A percentile compares a stretch with the other conserved stretches of the same genome.
Evolutionary conservation across 106 monocot species (phyloP).

Genomic region (Acorus calamus): DNA sequence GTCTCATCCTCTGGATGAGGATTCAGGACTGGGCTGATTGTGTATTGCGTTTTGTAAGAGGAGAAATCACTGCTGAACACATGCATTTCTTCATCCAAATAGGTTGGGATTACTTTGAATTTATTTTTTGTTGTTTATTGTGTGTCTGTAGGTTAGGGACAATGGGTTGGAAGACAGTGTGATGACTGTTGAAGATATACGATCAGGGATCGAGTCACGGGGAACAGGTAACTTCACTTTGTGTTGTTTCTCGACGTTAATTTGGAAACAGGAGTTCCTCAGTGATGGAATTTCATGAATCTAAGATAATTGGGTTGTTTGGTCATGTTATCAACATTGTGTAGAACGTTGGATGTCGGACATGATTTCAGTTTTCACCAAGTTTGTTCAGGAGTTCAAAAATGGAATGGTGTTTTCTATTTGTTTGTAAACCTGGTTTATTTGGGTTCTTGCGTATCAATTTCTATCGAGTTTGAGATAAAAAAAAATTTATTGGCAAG

Average conservation of each 20-base stretch:
- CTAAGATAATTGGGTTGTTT: too few species aligned
- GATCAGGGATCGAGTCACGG: slow-evolving; percentile 80
- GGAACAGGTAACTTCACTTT: slow-evolving; percentile 62
- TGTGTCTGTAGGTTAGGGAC: slow-evolving; percentile 65
- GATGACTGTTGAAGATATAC: slow-evolving; percentile 87
- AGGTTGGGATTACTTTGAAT: neutral
- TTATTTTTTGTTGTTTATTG: neutral
- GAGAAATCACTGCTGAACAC: neutral
- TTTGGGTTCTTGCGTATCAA: too few species aligned
- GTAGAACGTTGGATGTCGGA: neutral
- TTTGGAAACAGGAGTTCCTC: too few species aligned
- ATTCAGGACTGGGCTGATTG: slow-evolving; percentile 94
- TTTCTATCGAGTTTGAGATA: too few species aligned
- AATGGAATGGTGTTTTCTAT: too few species aligned
- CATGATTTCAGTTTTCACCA: neutral
- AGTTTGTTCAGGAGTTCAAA: neutral
- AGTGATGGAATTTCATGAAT: too few species aligned
- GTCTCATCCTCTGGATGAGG: slow-evolving; percentile 85
- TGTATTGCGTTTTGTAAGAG: slow-evolving; percentile 73
- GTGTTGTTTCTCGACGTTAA: neutral
- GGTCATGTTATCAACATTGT: neutral
- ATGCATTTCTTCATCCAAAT: neutral
- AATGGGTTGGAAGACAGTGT: slow-evolving; percentile 90
- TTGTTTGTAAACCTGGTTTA: too few species aligned
- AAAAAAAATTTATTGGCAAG: too few species aligned